phyloP scores from a whole-genome alignment of 768 basidiomycete genomes.

The Galerina marginata region DNA sequence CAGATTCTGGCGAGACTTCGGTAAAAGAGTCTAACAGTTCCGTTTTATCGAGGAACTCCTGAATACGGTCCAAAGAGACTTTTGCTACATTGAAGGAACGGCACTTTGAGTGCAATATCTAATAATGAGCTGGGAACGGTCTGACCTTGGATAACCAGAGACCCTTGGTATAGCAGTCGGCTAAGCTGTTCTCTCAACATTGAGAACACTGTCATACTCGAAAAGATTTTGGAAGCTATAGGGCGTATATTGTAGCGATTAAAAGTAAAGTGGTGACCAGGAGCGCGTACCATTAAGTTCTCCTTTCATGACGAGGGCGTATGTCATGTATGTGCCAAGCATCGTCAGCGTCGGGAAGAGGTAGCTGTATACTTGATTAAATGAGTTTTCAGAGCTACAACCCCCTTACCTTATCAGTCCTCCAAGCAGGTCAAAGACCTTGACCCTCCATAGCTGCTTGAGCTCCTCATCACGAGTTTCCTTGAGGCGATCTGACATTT shows the following conservation, averaged over 20 bases:
- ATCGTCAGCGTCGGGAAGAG: constrained; percentile 60
- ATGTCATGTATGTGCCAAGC: constrained; percentile 67
- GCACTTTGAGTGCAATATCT: neutral
- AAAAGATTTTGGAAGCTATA: constrained; percentile 57
- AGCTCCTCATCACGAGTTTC: constrained; percentile 70
- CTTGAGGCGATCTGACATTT: constrained; percentile 55
- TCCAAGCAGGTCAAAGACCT: constrained; percentile 16
- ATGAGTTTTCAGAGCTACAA: neutral
- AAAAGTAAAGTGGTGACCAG: neutral
- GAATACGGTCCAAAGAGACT: constrained; percentile 66
- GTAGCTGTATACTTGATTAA: neutral
- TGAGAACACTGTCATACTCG: constrained; percentile 66
- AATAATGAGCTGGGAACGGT: neutral
- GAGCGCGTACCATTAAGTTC: constrained; percentile 32
- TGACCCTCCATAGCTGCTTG: constrained; percentile 26
- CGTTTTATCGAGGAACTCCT: constrained; percentile 48
- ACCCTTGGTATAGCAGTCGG: constrained; percentile 37
- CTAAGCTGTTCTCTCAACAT: constrained; percentile 58
- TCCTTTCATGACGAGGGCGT: constrained; percentile 49
- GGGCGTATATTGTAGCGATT: neutral
- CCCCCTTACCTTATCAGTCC: neutral
- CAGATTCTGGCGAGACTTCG: neutral
- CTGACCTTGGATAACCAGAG: constrained; percentile 35
- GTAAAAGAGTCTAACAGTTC: constrained; percentile 51
- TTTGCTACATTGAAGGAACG: constrained; percentile 32